phyloP scores from a whole-genome alignment of 805 yeast genomes.

The Nakazawaea peltata region DNA sequence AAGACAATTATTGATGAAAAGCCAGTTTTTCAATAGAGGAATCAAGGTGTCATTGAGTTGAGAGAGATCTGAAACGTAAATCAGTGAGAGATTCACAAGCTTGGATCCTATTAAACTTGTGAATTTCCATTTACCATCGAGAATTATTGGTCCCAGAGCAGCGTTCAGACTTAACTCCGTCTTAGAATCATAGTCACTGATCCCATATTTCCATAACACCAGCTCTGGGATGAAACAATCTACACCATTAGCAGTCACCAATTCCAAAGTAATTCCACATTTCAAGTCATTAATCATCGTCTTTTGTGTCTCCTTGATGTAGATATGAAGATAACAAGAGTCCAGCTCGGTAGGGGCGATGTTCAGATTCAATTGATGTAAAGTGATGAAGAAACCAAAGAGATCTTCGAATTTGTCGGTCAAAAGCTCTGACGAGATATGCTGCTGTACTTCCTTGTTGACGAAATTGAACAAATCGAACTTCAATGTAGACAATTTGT shows the following conservation, averaged over 20 bases:
- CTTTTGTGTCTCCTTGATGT: slow-evolving; percentile 3
- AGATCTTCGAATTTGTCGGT: no score
- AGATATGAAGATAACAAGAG: slow-evolving; percentile 5
- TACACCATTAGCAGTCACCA: background rate
- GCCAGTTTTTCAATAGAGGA: slow-evolving; percentile 6
- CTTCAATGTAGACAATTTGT: slow-evolving; percentile 8
- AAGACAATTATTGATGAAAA: slow-evolving; percentile 2
- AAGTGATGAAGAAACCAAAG: no score
- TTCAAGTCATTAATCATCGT: slow-evolving; percentile 5
- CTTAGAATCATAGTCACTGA: slow-evolving; percentile 1
- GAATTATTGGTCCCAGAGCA: background rate
- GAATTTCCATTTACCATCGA: background rate
- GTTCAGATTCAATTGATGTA: no score
- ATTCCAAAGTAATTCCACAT: slow-evolving; percentile 5
- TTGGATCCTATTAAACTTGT: slow-evolving; percentile 1
- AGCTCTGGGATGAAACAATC: slow-evolving; percentile 5
- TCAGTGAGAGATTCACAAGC: slow-evolving; percentile 2
- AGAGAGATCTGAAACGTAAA: background rate
- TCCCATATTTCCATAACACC: slow-evolving; percentile 2
- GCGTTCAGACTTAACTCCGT: background rate
- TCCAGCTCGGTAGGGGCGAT: no score
- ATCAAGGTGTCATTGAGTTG: background rate
- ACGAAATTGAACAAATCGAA: slow-evolving; percentile 9
- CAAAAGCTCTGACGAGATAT: no score
- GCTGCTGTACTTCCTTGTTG: no score